phyloP scores from a whole-genome alignment of 2,329 filamentous ascomycete genomes.

The Furcasterigmium furcatum region DNA sequence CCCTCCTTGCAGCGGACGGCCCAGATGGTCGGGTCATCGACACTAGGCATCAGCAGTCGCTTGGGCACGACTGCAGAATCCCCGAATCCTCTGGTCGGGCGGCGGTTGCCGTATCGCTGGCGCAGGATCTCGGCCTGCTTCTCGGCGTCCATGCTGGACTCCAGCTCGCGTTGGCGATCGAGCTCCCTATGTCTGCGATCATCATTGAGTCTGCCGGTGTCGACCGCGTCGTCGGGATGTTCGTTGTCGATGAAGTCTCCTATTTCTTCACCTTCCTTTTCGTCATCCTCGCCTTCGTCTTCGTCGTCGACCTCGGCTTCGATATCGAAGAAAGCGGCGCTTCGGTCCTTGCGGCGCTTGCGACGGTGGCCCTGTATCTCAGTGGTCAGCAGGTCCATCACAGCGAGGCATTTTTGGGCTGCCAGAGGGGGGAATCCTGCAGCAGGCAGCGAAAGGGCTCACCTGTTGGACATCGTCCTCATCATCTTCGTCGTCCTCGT shows the following conservation, averaged over 20 bases:
- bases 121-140: constrained; percentile 84
- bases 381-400: constrained; percentile 15
- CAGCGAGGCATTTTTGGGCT: too few species aligned
- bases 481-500: constrained; percentile 61
- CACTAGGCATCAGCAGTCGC: constrained; percentile 82
- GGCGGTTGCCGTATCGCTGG: constrained; percentile 82
- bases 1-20: constrained; percentile 89
- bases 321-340: constrained; percentile 91
- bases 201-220: constrained; percentile 77
- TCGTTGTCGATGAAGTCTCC: constrained; percentile 86
- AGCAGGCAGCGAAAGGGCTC: too few species aligned
- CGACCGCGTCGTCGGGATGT: constrained; percentile 85
- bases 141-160: constrained; percentile 87
- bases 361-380: constrained; percentile 58
- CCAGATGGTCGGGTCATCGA: constrained; percentile 96
- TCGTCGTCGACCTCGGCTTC: constrained; percentile 98
- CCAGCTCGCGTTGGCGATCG: constrained; percentile 84
- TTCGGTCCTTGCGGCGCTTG: constrained; percentile 75
- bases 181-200: constrained; percentile 92
- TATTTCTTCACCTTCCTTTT: constrained; percentile 80
- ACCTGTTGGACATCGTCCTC: constrained; percentile 68
- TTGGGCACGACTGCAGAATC: constrained; percentile 80
- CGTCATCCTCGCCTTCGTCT: constrained; percentile 82
- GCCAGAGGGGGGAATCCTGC: too few species aligned
- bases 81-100: constrained; percentile 58